Base-by-base conservation (phyloP, 2,329 filamentous ascomycete genomes). In the Dothidotthia symphoricarpi region DNA sequence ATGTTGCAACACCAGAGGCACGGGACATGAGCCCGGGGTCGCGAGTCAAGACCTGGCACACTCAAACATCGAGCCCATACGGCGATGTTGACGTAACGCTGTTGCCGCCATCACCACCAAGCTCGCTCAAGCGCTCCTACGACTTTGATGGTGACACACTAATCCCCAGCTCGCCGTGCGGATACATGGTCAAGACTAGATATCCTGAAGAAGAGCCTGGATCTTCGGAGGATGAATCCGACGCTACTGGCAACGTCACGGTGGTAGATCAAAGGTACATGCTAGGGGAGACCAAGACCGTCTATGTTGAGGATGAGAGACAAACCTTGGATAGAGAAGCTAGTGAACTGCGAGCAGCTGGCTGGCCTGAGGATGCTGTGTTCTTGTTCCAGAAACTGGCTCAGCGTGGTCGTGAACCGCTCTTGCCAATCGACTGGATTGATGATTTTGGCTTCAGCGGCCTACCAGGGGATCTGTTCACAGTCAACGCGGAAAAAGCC, bases 371-470 rank as follows among this genome's bases (percentile, higher is more conserved):
- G 16, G 72, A 75, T 35, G 75, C 80, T 37, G 70, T 74, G 27
- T 69, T 71, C 24, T 62, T 81, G 2, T 75, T 75, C 47, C 71
- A 74, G 40, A 74, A 74, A 40, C 69, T 81, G 19, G 69, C 70
- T 5, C 71, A 75, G 63, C 75, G 78, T 28, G 78, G 78, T 12
- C 74, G 73, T 35, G 77, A 81, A 59, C 74, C 78, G 8, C 57
- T 81, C 1, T 55, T 82, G 10, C 75, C 76, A 2, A 55, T 60
- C 10, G 64, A 65, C 43, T 81, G 77, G 76, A 64, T 68, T 29
- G 58, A 70, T 33, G 77, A 81, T 46, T 80, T 80, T 45, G 61
- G 64, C 7, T 80, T 80, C 45, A 61, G 64, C 7, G 77, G 73
- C 12, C 55, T 82, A 11, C 78, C 78, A 2, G 66, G 72, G 7